These are phyloP conservation scores for Sphaerulina musiva DNA, from an alignment of 2,329 filamentous ascomycete species.

Conservation along the genomic window DNA sequence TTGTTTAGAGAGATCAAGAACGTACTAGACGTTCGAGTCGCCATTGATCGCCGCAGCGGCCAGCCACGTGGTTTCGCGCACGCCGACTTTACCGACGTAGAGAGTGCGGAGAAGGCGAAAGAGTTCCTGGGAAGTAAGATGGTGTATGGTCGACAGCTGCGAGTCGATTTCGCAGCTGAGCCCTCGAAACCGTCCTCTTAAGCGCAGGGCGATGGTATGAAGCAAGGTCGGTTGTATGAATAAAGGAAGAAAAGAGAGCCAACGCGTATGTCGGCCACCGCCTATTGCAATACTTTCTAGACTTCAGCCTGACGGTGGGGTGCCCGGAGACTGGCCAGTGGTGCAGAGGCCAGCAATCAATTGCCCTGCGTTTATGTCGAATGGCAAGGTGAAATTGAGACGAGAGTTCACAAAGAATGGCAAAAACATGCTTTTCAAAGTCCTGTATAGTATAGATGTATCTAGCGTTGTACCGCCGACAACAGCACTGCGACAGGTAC, in stretches of 20 bases:
- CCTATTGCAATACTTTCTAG: background rate
- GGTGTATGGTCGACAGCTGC: slow-evolving; percentile 61
- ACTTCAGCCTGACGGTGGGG: background rate
- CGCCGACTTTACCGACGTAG: slow-evolving; percentile 66
- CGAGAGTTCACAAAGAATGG: too few relatives aligned
- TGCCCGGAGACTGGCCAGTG: background rate
- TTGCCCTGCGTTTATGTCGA: too few relatives aligned
- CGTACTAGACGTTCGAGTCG: slow-evolving; percentile 69
- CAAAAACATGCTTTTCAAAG: too few relatives aligned
- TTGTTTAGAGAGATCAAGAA: slow-evolving; percentile 66
- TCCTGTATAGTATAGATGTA: too few relatives aligned
- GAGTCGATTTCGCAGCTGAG: slow-evolving; percentile 52
- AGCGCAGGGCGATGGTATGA: background rate
- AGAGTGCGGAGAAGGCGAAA: slow-evolving; percentile 57
- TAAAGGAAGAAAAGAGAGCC: background rate
- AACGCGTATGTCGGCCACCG: background rate
- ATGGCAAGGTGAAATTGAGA: too few relatives aligned
- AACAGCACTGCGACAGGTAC: too few relatives aligned
- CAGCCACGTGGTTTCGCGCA: slow-evolving; percentile 79
- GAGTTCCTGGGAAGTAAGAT: slow-evolving; percentile 51
- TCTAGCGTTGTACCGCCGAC: too few relatives aligned
- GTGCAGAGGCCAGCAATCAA: background rate
- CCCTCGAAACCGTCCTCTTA: background rate
- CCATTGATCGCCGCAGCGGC: slow-evolving; percentile 73
- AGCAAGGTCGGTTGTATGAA: background rate